phyloP scores from a whole-genome alignment of 164 flowering plant species.

The Berberis vulgaris region DNA sequence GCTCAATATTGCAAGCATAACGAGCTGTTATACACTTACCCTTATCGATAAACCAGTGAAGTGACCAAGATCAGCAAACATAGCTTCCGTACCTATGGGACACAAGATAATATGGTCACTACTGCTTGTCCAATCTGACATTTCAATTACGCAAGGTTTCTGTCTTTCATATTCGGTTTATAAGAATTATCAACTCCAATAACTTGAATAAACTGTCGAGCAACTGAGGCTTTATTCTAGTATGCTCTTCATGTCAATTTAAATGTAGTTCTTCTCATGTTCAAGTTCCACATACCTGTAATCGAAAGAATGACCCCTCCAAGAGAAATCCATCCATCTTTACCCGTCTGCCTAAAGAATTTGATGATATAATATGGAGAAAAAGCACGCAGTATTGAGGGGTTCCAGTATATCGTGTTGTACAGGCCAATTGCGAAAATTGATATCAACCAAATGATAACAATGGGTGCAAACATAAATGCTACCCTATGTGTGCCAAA shows the following conservation, averaged over 20 bases:
- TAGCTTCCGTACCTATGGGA: constrained; percentile 59
- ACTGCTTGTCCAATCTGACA: too few species aligned
- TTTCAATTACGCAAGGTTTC: too few species aligned
- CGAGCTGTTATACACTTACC: background rate
- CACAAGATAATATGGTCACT: background rate
- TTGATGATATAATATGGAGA: background rate
- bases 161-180: too few species aligned
- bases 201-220: too few species aligned
- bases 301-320: background rate
- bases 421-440: background rate
- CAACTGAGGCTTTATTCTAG: too few species aligned
- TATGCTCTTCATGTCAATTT: too few species aligned
- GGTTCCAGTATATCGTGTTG: background rate
- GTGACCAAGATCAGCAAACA: constrained; percentile 88
- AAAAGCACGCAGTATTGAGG: background rate
- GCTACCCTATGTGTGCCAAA: background rate
- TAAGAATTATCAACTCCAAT: too few species aligned
- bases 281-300: background rate
- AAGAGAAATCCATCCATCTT: constrained; percentile 3
- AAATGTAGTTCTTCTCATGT: too few species aligned
- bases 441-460: background rate
- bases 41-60: constrained; percentile 31
- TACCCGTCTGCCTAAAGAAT: background rate
- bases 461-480: constrained; percentile 1
- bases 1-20: background rate